These are phyloP conservation scores for Coprinopsis marcescibilis DNA, from an alignment of 768 basidiomycete species.

Conservation along the genomic window DNA sequence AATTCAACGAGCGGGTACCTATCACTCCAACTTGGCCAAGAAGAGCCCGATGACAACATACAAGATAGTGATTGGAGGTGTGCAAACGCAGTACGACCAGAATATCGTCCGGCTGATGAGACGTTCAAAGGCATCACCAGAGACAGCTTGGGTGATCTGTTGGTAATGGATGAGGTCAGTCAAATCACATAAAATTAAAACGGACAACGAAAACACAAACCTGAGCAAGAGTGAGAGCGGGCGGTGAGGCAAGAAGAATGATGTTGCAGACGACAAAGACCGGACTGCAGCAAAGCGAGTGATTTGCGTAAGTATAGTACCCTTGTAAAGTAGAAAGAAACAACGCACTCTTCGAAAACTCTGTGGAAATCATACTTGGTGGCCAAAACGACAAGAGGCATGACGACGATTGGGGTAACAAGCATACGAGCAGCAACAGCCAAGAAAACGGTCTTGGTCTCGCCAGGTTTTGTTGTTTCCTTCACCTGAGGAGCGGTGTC, in stretches of 20 bases:
- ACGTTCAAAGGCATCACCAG: conserved; percentile 84
- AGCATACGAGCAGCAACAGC: conserved; percentile 85
- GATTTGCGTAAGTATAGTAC: neutral
- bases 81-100: conserved; percentile 86
- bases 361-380: conserved; percentile 51
- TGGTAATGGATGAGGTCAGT: neutral
- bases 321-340: neutral
- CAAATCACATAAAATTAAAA: neutral
- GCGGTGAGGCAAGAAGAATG: conserved; percentile 76
- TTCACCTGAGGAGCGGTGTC: too few relatives aligned
- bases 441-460: conserved; percentile 79
- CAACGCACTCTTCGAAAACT: conserved; percentile 72
- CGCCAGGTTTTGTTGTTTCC: conserved; percentile 42
- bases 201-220: conserved; percentile 26
- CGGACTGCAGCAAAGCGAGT: conserved; percentile 42
- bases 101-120: conserved; percentile 89
- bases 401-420: conserved; percentile 68
- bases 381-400: conserved; percentile 69
- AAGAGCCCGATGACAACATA: conserved; percentile 73
- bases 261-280: conserved; percentile 85
- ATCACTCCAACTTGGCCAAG: conserved; percentile 38
- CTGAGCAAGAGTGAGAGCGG: conserved; percentile 54
- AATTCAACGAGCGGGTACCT: too few relatives aligned
- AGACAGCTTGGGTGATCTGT: conserved; percentile 75
- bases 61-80: conserved; percentile 75